These are phyloP conservation scores for Saturnispora sekii DNA, from an alignment of 805 yeast species.

Conservation along the genomic window DNA sequence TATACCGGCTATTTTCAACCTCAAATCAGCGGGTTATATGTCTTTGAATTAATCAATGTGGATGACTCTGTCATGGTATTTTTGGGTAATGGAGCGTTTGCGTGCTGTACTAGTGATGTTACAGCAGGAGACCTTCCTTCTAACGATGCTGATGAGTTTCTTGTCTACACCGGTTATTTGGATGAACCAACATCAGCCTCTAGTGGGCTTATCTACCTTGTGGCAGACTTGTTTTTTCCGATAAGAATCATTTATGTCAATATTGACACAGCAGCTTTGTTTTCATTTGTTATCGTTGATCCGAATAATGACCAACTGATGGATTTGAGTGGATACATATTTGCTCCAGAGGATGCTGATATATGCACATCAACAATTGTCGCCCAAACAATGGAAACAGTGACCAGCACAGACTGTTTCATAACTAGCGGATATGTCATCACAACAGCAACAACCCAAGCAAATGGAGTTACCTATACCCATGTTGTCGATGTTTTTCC, in stretches of 20 bases:
- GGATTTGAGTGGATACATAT: not conserved
- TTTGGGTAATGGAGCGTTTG: slow-evolving; percentile 24
- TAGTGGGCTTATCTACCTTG: slow-evolving; percentile 1
- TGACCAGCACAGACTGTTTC: too few species aligned
- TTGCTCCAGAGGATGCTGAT: not conserved
- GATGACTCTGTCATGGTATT: slow-evolving; percentile 26
- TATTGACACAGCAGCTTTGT: not conserved
- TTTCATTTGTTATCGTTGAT: not conserved
- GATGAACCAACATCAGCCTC: not conserved
- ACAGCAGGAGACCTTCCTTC: slow-evolving; percentile 1
- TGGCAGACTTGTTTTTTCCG: slow-evolving; percentile 6
- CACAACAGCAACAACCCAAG: not conserved
- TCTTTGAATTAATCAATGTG: slow-evolving; percentile 13
- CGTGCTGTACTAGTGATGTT: slow-evolving; percentile 21
- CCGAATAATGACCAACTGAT: not conserved
- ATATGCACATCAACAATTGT: not conserved
- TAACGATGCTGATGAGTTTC: not conserved
- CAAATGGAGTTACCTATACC: not conserved
- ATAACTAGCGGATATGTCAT: not conserved
- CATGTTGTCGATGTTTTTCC: not conserved
- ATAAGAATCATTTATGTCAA: slow-evolving; percentile 6
- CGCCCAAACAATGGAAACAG: not conserved
- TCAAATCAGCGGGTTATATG: slow-evolving; percentile 20
- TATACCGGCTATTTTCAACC: slow-evolving; percentile 15
- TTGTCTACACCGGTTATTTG: not conserved